Evolutionary conservation across 441 rosid genomes (phyloP), one percentile per base, ranked within the genome.

Genomic region (Erodium trifolium): DNA sequence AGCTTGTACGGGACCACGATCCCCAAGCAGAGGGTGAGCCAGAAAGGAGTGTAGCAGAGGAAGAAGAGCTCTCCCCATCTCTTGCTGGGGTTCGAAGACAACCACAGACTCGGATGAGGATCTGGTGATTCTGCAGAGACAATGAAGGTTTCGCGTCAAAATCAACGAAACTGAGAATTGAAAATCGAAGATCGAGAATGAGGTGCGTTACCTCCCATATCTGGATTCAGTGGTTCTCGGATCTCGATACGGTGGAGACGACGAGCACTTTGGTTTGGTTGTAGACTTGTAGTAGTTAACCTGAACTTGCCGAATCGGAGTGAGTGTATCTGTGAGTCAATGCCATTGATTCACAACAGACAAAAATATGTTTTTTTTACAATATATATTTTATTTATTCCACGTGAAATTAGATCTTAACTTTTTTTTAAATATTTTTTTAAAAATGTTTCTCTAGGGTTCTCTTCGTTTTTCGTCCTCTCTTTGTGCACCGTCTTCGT

Each of bases 11-110:
- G 99, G 68, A 91, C 92, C 41, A 93, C 84, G 76, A 93, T 84
- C 5, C 99, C 99, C 71, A 91, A 77, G 62, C 84, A 87, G 37
- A 93, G 93, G 76, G 95, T 87, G 63, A 93, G 99, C 99, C 99
- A 93, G 73, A 93, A 93, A 0, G 97, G 99, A 76, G 99, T 91
- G 75, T 91, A 93, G 70, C 79, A 78, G 55, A 93, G 93, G 75
- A 93, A 91, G 84, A 93, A 93, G 67, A 91, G 85, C 74, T 93
- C 99, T 7, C 85, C 99, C 99, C 97, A 93, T 88, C 93, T 84
- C 81, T 91, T 93, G 67, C 97, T 93, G 17, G 89, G 88, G 71
- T 88, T 84, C 7, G 87, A 12, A 45, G 99, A 85, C 64, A 93
- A 47, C 99, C 99, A 93, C 68, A 82, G 77, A 68, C 90, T 85